phyloP scores from a whole-genome alignment of 768 basidiomycete genomes.

The Boletus barrowsii region DNA sequence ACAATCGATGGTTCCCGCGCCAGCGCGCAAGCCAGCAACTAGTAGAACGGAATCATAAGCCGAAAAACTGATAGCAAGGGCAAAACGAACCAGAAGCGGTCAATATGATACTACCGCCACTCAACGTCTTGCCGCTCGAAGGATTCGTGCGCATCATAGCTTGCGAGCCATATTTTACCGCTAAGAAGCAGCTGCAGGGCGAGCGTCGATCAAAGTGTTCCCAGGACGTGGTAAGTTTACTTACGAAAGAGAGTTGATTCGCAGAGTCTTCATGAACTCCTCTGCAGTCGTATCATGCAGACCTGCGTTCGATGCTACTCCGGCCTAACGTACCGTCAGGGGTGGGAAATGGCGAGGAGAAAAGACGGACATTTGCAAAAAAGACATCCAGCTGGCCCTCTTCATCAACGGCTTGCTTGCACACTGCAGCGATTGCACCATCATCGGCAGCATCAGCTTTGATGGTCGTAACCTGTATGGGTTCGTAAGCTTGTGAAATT shows the following conservation, averaged over 20 bases:
- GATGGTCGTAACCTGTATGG: conserved; percentile 67
- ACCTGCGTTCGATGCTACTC: conserved; percentile 44
- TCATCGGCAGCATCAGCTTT: conserved; percentile 87
- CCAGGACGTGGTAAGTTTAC: conserved; percentile 8
- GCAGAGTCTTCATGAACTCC: conserved; percentile 71
- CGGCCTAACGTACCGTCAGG: conserved; percentile 50
- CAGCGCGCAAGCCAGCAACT: conserved; percentile 83
- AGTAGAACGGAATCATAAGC: conserved; percentile 21
- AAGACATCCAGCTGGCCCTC: conserved; percentile 90
- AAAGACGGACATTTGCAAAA: conserved; percentile 78
- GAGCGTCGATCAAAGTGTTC: neutral
- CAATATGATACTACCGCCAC: conserved; percentile 81
- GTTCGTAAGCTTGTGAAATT: conserved; percentile 9
- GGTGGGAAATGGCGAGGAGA: neutral
- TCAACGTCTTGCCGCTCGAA: conserved; percentile 62
- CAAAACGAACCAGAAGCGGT: conserved; percentile 70
- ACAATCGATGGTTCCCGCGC: conserved; percentile 83
- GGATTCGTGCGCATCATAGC: conserved; percentile 74
- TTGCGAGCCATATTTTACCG: conserved; percentile 78
- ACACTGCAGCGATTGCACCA: conserved; percentile 59
- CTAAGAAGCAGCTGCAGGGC: conserved; percentile 73
- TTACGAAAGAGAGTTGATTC: conserved; percentile 71
- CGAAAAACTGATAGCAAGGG: neutral
- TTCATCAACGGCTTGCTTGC: conserved; percentile 70
- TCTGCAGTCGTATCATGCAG: conserved; percentile 59